Percentiles rank a stretch among this genome's conserved stretches.
Conservation (phyloP, 1,284 basidiomycete species). For the Leccinum fuscescens region DNA sequence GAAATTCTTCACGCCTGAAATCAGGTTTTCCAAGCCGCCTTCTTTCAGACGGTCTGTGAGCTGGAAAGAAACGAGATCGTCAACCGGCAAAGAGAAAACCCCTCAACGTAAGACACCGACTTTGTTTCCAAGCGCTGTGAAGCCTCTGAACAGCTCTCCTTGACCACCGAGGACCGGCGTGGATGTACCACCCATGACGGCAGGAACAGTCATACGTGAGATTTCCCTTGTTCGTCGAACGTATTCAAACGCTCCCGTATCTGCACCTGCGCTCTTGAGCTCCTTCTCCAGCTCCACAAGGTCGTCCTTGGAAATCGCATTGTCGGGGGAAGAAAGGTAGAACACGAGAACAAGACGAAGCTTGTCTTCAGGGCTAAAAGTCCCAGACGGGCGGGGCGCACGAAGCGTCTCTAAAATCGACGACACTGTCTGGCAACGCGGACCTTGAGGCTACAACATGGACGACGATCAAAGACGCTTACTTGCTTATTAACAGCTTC, state of each 20-base stretch:
- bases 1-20: conserved; percentile 98
- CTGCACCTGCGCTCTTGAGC: conserved; percentile 76
- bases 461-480: neutral
- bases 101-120: conserved; percentile 44
- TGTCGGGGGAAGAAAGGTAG: conserved; percentile 86
- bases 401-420: conserved; percentile 83
- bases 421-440: conserved; percentile 59
- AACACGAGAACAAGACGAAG: conserved; percentile 92
- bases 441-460: conserved; percentile 6
- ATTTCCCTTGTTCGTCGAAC: conserved; percentile 92
- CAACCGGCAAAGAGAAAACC: conserved; percentile 5
- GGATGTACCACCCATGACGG: conserved; percentile 57
- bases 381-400: conserved; percentile 59
- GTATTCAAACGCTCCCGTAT: conserved; percentile 88
- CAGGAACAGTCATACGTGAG: conserved; percentile 83
- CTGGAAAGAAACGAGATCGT: conserved; percentile 36
- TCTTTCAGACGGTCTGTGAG: conserved; percentile 93
- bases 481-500: conserved; percentile 87
- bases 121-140: conserved; percentile 88
- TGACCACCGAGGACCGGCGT: conserved; percentile 77
- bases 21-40: conserved; percentile 91
- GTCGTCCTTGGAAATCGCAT: conserved; percentile 81
- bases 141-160: conserved; percentile 85
- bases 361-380: conserved; percentile 82
- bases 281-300: conserved; percentile 86